Evolutionary conservation across 495 filamentous ascomycete genomes (phyloP).

Genomic region (Podospora didyma): DNA sequence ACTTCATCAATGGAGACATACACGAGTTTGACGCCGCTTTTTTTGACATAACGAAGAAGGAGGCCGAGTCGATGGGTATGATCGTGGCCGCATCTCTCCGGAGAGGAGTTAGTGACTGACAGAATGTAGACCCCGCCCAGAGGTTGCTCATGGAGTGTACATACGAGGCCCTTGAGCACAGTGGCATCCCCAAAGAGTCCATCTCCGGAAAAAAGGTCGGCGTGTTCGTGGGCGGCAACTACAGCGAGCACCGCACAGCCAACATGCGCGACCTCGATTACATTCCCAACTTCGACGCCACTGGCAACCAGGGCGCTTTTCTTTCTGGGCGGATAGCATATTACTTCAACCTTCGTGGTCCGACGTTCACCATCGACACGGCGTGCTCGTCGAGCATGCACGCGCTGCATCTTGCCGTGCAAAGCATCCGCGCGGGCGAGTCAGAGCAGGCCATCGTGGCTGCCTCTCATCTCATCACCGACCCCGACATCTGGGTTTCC

Average conservation of each 20-base stretch:
- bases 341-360: constrained; percentile 50
- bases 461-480: constrained; percentile 39
- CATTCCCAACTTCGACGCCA: constrained; percentile 37
- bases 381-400: constrained; percentile 75
- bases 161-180: constrained; percentile 46
- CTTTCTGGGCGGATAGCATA: constrained; percentile 55
- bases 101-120: neutral
- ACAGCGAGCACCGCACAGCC: constrained; percentile 32
- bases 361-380: constrained; percentile 72
- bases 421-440: constrained; percentile 60
- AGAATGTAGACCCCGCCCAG: constrained; percentile 49
- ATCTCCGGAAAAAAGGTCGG: constrained; percentile 42
- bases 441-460: constrained; percentile 44
- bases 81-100: neutral
- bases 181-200: constrained; percentile 43
- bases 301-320: constrained; percentile 42
- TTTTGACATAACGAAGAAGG: constrained; percentile 45
- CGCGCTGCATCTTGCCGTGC: constrained; percentile 68
- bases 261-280: constrained; percentile 38
- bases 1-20: constrained; percentile 51
- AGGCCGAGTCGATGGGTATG: constrained; percentile 48
- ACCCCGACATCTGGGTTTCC: constrained; percentile 41
- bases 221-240: constrained; percentile 42
- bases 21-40: constrained; percentile 50
- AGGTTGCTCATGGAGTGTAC: constrained; percentile 51